Base-by-base conservation (phyloP, 1,139 yeast species). In the Sugiyamaella xylanicola region DNA sequence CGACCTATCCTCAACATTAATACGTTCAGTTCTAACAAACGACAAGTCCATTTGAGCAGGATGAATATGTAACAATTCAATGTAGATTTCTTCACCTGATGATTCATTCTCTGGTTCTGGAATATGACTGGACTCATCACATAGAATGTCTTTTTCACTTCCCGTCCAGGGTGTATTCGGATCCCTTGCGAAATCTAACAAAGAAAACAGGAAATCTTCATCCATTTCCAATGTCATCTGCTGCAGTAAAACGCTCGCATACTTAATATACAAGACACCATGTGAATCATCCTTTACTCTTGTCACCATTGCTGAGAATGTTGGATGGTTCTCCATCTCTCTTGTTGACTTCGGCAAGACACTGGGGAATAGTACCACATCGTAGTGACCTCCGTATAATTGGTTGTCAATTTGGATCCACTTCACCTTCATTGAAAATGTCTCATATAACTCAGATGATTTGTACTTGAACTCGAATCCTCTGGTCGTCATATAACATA, bases 341-440 rank as follows among this genome's bases (percentile, higher is more conserved):
- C 83, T 82, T 1, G 87, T 84, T 0, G 91, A 85, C 65, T 89
- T 88, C 1, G 97, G 96, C 48, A 95, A 82, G 9, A 90, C 91
- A 7, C 92, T 86, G 1, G 99, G 99, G 68, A 89, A 95, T n/a
- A 93, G 65, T 19, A 93, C 77, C 56, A 92, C 93, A 4, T 97
- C 98, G 73, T 82, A 93, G 2, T 87, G 81, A 9, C 96, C 89
- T 1, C 97, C 96, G 69, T 84, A 89, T 43, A 93, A 73, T 67
- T 91, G 97, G 66, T 95, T 93, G 69, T 95, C 99, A 53, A 92
- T 79, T 70, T 95, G 99, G 43, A 93, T 76, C 99, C 99, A 95
- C 67, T 92, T 92, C 65, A 92, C 72, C 66, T 91, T 91, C 71
- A 86, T 74, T 61, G 95, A 85, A 53, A 87, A 67, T 25, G 88